Percentiles rank a stretch among this genome's conserved stretches.
phyloP scores from a whole-genome alignment of 2,329 filamentous ascomycete genomes.

The Hypoxylon sp. region DNA sequence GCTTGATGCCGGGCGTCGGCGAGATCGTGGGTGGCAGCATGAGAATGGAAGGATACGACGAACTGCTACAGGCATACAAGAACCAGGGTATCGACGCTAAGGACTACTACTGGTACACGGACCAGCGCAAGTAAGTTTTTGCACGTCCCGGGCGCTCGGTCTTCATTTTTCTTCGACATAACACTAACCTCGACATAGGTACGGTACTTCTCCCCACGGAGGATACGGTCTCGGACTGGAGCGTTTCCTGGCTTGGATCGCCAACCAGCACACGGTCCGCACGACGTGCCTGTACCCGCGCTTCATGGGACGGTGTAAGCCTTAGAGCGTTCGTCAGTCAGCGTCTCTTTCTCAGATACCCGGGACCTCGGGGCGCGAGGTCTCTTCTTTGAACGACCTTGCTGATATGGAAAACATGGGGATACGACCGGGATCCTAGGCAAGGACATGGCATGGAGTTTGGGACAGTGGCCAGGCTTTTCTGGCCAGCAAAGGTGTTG shows the following conservation, averaged over 20 bases:
- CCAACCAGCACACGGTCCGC: conserved; percentile 69
- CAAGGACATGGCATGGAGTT: conserved; percentile 25
- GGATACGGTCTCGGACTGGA: conserved; percentile 94
- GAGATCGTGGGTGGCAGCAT: conserved; percentile 97
- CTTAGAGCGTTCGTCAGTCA: conserved; percentile 53
- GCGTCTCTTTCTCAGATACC: conserved; percentile 9
- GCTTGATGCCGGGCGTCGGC: conserved; percentile 88
- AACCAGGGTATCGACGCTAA: conserved; percentile 83
- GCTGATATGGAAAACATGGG: conserved; percentile 6
- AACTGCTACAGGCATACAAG: conserved; percentile 87
- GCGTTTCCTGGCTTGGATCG: conserved; percentile 73
- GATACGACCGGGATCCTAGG: conserved; percentile 3
- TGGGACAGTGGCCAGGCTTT: conserved; percentile 28
- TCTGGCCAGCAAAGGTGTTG: conserved; percentile 9
- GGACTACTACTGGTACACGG: conserved; percentile 98
- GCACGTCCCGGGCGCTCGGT: neutral
- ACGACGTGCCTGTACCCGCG: conserved; percentile 79
- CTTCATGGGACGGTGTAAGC: conserved; percentile 83
- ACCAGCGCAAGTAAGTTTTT: conserved; percentile 86
- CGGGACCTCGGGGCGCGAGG: conserved; percentile 5
- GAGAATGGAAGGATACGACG: conserved; percentile 92
- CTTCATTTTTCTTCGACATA: conserved; percentile 6
- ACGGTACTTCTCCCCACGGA: conserved; percentile 90
- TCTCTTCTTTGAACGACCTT: conserved; percentile 7
- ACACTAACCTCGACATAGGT: conserved; percentile 59